Conservation (phyloP, 2,329 filamentous ascomycete species). For the Juglanconis sp. region DNA sequence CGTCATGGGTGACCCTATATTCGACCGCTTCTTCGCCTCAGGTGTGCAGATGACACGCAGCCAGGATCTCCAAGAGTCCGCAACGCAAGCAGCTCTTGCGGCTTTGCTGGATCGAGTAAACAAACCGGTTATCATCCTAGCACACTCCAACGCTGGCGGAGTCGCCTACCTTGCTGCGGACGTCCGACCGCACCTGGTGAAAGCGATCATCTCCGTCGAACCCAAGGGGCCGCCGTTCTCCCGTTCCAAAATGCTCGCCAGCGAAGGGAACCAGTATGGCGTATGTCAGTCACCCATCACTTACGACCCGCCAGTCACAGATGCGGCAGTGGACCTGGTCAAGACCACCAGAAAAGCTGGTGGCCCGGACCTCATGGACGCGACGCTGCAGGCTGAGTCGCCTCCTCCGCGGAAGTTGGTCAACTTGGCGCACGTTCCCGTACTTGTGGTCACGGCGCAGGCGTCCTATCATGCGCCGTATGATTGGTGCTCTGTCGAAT, state of each 20-base stretch:
- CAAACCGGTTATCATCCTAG: slow-evolving; percentile 38
- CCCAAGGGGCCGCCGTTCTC: slow-evolving; percentile 50
- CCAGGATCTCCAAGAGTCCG: slow-evolving; percentile 28
- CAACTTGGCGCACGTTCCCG: slow-evolving; percentile 32
- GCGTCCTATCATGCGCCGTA: slow-evolving; percentile 45
- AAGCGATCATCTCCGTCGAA: slow-evolving; percentile 49
- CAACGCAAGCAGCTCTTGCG: slow-evolving; percentile 15
- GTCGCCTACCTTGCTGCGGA: slow-evolving; percentile 49
- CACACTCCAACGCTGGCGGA: slow-evolving; percentile 47
- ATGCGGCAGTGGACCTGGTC: slow-evolving; percentile 33
- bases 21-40: slow-evolving; percentile 45
- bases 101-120: slow-evolving; percentile 12
- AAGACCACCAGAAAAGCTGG: slow-evolving; percentile 26
- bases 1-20: slow-evolving; percentile 40
- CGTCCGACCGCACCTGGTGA: slow-evolving; percentile 42
- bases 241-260: not conserved
- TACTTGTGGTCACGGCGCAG: slow-evolving; percentile 39
- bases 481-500: slow-evolving; percentile 40
- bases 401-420: slow-evolving; percentile 32
- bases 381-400: slow-evolving; percentile 34
- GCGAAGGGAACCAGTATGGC: not conserved
- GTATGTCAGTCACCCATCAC: not conserved
- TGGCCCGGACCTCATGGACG: slow-evolving; percentile 22
- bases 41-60: slow-evolving; percentile 34
- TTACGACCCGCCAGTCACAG: slow-evolving; percentile 33